A percentile compares a stretch with the other conserved stretches of the same genome.
phyloP scores from a whole-genome alignment of 768 basidiomycete genomes.

The Tricholoma furcatifolium region DNA sequence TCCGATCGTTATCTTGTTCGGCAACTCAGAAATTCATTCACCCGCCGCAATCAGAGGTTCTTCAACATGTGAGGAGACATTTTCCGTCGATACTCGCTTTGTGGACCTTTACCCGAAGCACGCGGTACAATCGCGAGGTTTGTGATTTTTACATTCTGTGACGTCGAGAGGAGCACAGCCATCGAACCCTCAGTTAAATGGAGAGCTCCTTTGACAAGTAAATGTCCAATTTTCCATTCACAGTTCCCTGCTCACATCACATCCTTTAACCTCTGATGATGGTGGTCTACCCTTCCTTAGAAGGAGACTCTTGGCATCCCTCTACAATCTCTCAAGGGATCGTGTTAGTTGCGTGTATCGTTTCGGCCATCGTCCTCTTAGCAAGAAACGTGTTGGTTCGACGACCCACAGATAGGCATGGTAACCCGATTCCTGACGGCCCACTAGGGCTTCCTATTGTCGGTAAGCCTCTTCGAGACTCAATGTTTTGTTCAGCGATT shows the following conservation, averaged over 20 bases:
- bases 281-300: conserved; percentile 7
- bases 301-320: conserved; percentile 8
- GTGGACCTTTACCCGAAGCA: conserved; percentile 5
- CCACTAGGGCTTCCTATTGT: conserved; percentile 22
- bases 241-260: conserved; percentile 1
- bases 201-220: background rate
- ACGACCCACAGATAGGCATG: conserved; percentile 14
- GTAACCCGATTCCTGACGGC: conserved; percentile 21
- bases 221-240: background rate
- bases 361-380: conserved; percentile 22
- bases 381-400: conserved; percentile 5
- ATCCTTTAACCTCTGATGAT: conserved; percentile 10
- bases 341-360: conserved; percentile 21
- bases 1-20: conserved; percentile 9
- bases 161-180: conserved; percentile 5
- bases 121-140: conserved; percentile 3
- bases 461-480: conserved; percentile 10
- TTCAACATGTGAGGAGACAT: conserved; percentile 9
- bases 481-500: background rate
- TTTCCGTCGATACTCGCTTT: conserved; percentile 1
- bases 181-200: conserved; percentile 8
- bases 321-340: conserved; percentile 19
- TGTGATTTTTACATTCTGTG: conserved; percentile 1
- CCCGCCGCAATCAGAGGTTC: conserved; percentile 7
- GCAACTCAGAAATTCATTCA: conserved; percentile 1